phyloP scores from a whole-genome alignment of 2,329 filamentous ascomycete species.

The Periconia sp. region DNA sequence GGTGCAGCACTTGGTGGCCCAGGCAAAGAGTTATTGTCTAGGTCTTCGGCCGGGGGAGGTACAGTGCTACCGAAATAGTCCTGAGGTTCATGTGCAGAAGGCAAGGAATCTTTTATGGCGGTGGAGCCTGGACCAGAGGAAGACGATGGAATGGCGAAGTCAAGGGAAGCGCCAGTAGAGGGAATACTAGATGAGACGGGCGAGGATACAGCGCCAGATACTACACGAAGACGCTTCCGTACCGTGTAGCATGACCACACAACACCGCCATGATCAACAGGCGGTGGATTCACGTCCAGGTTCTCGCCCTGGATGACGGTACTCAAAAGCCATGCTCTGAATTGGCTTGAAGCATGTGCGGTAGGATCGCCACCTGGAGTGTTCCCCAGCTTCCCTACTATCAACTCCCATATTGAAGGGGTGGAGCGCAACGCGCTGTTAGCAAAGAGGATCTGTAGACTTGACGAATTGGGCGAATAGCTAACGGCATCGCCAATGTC shows the following conservation, averaged over 20 bases:
- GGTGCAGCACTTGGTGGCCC: slow-evolving; percentile 11
- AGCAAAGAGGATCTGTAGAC: slow-evolving; percentile 68
- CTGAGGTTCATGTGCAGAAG: slow-evolving; percentile 35
- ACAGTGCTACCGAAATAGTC: slow-evolving; percentile 52
- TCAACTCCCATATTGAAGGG: slow-evolving; percentile 60
- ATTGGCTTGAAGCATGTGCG: slow-evolving; percentile 51
- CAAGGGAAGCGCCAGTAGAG: slow-evolving; percentile 43
- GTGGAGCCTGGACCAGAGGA: slow-evolving; percentile 23
- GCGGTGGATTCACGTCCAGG: slow-evolving; percentile 56
- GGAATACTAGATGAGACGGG: slow-evolving; percentile 22
- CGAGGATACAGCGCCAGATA: slow-evolving; percentile 58
- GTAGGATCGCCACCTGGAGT: slow-evolving; percentile 44
- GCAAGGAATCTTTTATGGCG: slow-evolving; percentile 16
- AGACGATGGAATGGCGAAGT: slow-evolving; percentile 31
- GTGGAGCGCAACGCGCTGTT: slow-evolving; percentile 70
- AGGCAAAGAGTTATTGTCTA: slow-evolving; percentile 16
- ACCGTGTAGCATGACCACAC: slow-evolving; percentile 75
- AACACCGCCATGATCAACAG: slow-evolving; percentile 66
- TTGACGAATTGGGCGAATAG: slow-evolving; percentile 52
- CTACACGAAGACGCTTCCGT: slow-evolving; percentile 70
- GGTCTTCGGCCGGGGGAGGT: slow-evolving; percentile 12
- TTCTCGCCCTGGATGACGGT: slow-evolving; percentile 60
- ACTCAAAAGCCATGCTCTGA: slow-evolving; percentile 73
- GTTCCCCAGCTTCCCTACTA: slow-evolving; percentile 55
- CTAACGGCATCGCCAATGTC: slow-evolving; percentile 68